Evolutionary conservation across 2,329 filamentous ascomycete species (phyloP), one percentile per base, ranked within the genome.

Genomic region (Aspergillus sp.): DNA sequence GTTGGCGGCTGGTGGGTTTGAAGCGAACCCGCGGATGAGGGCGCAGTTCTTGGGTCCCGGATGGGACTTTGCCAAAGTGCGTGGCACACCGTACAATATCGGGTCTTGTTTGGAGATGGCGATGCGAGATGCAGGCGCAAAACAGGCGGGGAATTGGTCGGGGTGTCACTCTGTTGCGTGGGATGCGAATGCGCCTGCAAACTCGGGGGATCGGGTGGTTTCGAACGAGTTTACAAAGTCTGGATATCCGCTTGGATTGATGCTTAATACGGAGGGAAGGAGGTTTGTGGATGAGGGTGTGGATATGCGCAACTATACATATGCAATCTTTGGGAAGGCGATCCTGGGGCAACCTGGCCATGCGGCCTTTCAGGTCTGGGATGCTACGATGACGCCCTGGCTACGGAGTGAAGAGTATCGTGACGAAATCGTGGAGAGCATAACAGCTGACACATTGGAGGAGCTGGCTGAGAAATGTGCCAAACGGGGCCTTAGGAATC

Each of bases 201-300:
- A 84, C 59, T 73, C 74, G 0, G 86, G 87, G 3, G 82, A 88
- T 62, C 78, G 83, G 2, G 73, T 71, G 15, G 71, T 83, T 1
- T 86, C 86, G 4, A 89, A 89, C 64, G 82, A 88, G 67, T 88
- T 82, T 64, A 89, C 86, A 5, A 89, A 89, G 66, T 87, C 83
- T 0, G 87, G 86, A 1, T 89, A 89, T 64, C 86, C 87, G 0
- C 75, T 89, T 0, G 86, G 86, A 0, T 61, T 89, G 6, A 89
- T 87, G 82, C 56, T 89, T 11, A 89, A 89, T 64, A 68, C 70
- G 0, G 65, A 80, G 0, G 87, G 86, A 0, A 66, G 79, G 45
- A 76, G 87, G 1, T 89, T 89, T 64, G 85, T 89, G 0, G 86
- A 89, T 62, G 87, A 89, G 65, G 87, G 86, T 0, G 63, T 83